Base-by-base conservation (phyloP, 202 grass and related monocot genomes). In the Schoenoplectus tabernaemontani region DNA sequence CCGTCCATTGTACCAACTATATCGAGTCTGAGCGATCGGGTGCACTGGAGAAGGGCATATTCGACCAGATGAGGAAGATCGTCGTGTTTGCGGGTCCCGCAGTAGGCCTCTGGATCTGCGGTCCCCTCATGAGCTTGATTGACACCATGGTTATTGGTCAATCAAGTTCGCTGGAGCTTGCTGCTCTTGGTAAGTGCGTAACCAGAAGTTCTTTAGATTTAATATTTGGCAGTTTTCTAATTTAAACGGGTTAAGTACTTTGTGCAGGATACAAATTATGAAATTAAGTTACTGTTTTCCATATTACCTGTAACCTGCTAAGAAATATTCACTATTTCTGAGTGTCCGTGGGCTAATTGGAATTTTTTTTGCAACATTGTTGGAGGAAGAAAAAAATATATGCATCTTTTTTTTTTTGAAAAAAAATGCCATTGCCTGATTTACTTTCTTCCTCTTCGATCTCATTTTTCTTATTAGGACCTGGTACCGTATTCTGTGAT, bases 141-240 rank as follows among this genome's bases (percentile, higher is more conserved):
- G 95, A 98, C 65, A 98, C 95, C 81, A 90, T 97, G 89, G 95
- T 98, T 60, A 89, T 98, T 79, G 95, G 89, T 12, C 94, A 94
- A 82, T 88, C 87, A 9, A 92, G 89, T 77, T 85, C 91, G 22
- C 43, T 94, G 47, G 91, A 94, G 86, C 89, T 92, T 71, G 95
- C 95, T 0, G 91, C 95, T 2, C 77, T 98, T 74, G 95, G 94
- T 97, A 30, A 2, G 16, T 19, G 3, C 28, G 2, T 44, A 44
- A 44, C 15, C 20, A 3, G 5, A 53, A 36, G 16, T 34, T 53
- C 20, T 22, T 24, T 54, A 20, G n/a, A 33, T 42, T 37, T 81
- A 10, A 16, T 33, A 2, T n/a, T 76, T 76, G 13, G 7, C 28
- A 32, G 33, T 81, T 60, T 81, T 59, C 36, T 53, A 19, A 37